These are phyloP conservation scores for Aspergillus sp. DNA, from an alignment of 2,329 filamentous ascomycete species.

Conservation along the genomic window DNA sequence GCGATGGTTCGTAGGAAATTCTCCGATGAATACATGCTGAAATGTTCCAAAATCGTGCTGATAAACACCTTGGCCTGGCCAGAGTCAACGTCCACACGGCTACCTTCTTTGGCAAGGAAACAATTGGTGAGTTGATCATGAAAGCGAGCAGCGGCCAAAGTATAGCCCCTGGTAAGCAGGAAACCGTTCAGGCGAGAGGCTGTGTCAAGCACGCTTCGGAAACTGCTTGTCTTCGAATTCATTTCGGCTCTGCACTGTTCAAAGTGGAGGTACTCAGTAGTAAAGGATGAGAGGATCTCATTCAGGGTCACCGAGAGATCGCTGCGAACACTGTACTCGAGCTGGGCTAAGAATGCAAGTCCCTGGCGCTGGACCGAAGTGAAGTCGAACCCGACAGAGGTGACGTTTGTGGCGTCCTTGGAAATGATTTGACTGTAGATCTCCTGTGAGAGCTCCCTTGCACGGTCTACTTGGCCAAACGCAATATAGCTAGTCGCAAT, in stretches of 20 bases:
- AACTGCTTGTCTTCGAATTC: constrained; percentile 25
- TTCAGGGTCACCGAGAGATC: constrained; percentile 24
- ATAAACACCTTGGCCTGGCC: constrained; percentile 24
- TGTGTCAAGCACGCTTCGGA: constrained; percentile 29
- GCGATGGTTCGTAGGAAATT: constrained; percentile 30
- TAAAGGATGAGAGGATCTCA: constrained; percentile 36
- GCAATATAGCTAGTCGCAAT: constrained; percentile 31
- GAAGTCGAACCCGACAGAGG: constrained; percentile 22
- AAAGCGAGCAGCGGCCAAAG: too few species aligned
- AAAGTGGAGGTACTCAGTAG: constrained; percentile 35
- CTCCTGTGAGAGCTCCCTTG: constrained; percentile 25
- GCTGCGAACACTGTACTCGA: constrained; percentile 31
- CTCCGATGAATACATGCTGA: constrained; percentile 24
- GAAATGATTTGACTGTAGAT: constrained; percentile 31
- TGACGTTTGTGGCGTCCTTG: constrained; percentile 24
- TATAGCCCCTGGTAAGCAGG: too few species aligned
- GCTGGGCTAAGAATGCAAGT: constrained; percentile 38
- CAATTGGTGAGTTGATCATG: constrained; percentile 24
- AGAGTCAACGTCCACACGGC: constrained; percentile 16
- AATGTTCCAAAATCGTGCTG: constrained; percentile 23
- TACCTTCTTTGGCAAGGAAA: constrained; percentile 24
- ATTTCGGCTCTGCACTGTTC: constrained; percentile 31
- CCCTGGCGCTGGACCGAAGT: constrained; percentile 25
- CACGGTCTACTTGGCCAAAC: constrained; percentile 23
- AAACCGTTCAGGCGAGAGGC: too few species aligned